Percentiles rank a stretch among this genome's conserved stretches.
Conservation (phyloP, 1,284 basidiomycete species). For the Ustilago trichophora region DNA sequence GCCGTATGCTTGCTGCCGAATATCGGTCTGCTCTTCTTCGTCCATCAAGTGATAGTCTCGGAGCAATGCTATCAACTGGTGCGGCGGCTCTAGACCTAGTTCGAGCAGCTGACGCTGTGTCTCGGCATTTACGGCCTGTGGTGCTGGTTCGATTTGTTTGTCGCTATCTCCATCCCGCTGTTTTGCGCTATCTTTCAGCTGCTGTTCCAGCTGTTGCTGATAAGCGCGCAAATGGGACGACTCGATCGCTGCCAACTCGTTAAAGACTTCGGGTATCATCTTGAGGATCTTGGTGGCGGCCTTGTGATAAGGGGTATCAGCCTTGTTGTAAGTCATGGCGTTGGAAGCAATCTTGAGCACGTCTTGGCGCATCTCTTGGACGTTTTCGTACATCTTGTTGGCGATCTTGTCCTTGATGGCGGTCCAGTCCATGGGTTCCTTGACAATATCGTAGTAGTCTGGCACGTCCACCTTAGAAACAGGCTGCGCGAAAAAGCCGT, state of each 20-base stretch:
- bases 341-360: constrained; percentile 84
- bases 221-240: constrained; percentile 25
- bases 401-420: constrained; percentile 75
- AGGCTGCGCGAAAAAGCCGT: constrained; percentile 53
- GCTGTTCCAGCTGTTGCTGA: constrained; percentile 4
- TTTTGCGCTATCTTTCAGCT: not conserved
- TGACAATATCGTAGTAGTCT: constrained; percentile 89
- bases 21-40: constrained; percentile 9
- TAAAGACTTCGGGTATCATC: constrained; percentile 71
- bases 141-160: not conserved
- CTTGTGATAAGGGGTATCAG: constrained; percentile 78
- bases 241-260: constrained; percentile 68
- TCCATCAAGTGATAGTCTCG: constrained; percentile 32
- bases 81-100: constrained; percentile 48
- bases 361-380: constrained; percentile 83
- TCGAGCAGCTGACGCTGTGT: constrained; percentile 12
- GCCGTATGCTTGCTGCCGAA: constrained; percentile 37
- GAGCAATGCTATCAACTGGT: constrained; percentile 35
- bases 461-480: constrained; percentile 78
- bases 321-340: constrained; percentile 85
- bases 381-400: constrained; percentile 78
- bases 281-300: constrained; percentile 77
- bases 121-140: not conserved
- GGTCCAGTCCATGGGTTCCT: constrained; percentile 88
- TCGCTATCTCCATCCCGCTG: not conserved